Evolutionary conservation across 495 filamentous ascomycete species (phyloP).

Genomic region (Neurospora sp.): DNA sequence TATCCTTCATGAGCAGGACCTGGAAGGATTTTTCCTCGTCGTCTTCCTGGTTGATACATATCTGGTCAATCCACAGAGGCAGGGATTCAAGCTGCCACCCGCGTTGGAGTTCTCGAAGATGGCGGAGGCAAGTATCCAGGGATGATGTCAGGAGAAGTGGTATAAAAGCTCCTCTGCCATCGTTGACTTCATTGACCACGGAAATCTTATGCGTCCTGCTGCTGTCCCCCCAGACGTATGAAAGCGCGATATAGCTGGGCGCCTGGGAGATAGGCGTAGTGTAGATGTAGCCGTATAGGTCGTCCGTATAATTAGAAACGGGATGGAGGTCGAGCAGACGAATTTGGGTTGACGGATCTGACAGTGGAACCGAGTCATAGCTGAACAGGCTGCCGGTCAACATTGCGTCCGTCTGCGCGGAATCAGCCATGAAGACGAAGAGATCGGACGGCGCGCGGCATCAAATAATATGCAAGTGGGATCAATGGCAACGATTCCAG

Average conservation of each 20-base stretch:
- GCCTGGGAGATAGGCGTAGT: not conserved
- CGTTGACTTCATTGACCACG: not conserved
- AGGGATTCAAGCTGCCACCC: not conserved
- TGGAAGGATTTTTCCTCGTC: slow-evolving; percentile 13
- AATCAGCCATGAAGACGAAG: not conserved
- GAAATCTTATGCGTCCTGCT: not conserved
- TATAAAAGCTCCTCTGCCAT: not conserved
- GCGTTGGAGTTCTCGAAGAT: not conserved
- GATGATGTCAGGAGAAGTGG: not conserved
- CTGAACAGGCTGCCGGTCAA: not conserved
- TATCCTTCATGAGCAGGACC: slow-evolving; percentile 18
- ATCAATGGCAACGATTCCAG: not conserved
- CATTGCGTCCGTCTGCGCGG: not conserved
- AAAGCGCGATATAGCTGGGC: not conserved
- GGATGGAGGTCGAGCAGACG: not conserved
- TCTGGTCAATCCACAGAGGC: slow-evolving; percentile 11
- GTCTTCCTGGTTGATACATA: slow-evolving; percentile 24
- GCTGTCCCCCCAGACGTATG: not conserved
- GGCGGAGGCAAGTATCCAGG: not conserved
- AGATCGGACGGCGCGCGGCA: not conserved
- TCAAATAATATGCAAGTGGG: not conserved
- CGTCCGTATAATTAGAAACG: not conserved
- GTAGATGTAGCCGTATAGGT: not conserved
- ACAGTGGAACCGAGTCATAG: not conserved
- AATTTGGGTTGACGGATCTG: not conserved